Evolutionary conservation across 495 filamentous ascomycete species (phyloP).

Genomic region (Podospora comata): DNA sequence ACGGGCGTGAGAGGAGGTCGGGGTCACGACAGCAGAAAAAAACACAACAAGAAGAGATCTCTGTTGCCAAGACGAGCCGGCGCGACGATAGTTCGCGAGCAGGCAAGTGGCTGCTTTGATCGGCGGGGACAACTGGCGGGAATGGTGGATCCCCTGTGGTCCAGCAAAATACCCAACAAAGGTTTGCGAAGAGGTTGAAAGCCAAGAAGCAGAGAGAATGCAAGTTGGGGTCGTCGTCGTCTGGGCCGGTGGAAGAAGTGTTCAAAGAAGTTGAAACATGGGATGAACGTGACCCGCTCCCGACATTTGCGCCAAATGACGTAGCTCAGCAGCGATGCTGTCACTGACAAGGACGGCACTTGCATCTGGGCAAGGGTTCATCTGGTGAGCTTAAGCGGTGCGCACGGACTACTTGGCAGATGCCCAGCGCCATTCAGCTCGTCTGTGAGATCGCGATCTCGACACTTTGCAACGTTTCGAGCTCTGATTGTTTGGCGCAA

Average conservation of each 20-base stretch:
- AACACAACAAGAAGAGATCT: background rate
- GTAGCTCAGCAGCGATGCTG: background rate
- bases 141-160: background rate
- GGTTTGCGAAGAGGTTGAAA: background rate
- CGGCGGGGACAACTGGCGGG: background rate
- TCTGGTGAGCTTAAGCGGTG: background rate
- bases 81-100: background rate
- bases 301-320: background rate
- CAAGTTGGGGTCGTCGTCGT: background rate
- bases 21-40: background rate
- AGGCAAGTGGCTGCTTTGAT: background rate
- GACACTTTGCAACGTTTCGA: background rate
- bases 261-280: background rate
- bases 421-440: background rate
- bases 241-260: background rate
- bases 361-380: background rate
- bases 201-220: background rate
- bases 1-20: background rate
- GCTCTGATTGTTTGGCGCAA: background rate
- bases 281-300: background rate
- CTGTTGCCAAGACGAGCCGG: background rate
- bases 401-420: background rate
- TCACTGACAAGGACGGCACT: background rate
- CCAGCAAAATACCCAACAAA: background rate
- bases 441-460: background rate